Evolutionary conservation across 345 rosid genomes (phyloP), one percentile per base, ranked within the genome.

Genomic region (Excoecaria agallocha): DNA sequence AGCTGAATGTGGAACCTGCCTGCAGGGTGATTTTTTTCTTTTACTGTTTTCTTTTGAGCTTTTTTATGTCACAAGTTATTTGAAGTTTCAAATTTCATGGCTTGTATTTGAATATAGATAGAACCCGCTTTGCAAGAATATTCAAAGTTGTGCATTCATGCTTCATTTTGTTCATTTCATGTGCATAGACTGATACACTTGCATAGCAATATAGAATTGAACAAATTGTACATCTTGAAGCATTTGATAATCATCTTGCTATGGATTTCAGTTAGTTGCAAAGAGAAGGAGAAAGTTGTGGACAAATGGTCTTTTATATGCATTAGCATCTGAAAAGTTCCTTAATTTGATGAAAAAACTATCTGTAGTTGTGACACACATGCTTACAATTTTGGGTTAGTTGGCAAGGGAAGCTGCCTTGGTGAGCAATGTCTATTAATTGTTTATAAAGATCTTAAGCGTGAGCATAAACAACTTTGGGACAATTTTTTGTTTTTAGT

Each of bases 1-100:
- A 68, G 37, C 39, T 68, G 57, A 68, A 68, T 68, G 45, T 68
- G 57, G 57, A 50, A 24, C 37, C 37, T 49, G 9, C 22, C 50
- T 50, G 15, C 49, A 46, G 66, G 43, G 9, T 62, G 13, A 8
- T 2, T n/a, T 6, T 68, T 16, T 3, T 45, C 5, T n/a, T 41
- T 11, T 66, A 30, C 30, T 30, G 30, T 30, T 30, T 37, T 1
- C 38, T 62, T 62, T 5, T 37, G 4, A 43, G 10, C 30, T 68
- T 46, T 54, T 5, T 71, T 54, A 3, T 10, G 22, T 51, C 17
- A 73, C 39, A 20, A 63, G 9, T 51, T 55, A 35, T 62, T 30
- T 24, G 19, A 50, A 5, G 13, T 63, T 30, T 72, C 59, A 58
- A 12, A 3, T 37, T 62, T 6, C 8, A 30, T 20, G 60, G 16